Conservation (phyloP, 75 land plant genomes). For the Selaginella moellendorffii region DNA sequence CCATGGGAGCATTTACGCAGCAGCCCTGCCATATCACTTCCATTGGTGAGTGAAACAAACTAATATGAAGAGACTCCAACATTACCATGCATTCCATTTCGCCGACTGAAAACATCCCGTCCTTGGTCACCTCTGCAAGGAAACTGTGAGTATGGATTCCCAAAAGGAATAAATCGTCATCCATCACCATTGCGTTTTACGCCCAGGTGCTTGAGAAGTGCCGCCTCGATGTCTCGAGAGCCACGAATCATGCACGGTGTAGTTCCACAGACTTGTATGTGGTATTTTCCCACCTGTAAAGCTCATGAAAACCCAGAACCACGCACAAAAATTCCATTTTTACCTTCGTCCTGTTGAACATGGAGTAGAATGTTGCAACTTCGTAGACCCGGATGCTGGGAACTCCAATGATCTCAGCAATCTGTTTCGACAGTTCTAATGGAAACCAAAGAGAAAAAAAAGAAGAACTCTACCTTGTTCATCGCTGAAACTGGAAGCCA, state of each 20-base stretch:
- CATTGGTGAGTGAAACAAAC: neutral
- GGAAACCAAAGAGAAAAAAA: constrained; percentile 9
- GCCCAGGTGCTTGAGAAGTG: constrained; percentile 78
- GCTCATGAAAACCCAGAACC: neutral
- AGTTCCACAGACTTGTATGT: constrained; percentile 91
- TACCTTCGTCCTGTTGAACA: constrained; percentile 93
- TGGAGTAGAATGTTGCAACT: constrained; percentile 94
- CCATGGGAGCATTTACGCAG: constrained; percentile 99
- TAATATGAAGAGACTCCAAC: neutral
- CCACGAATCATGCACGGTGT: constrained; percentile 98
- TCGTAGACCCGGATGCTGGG: constrained; percentile 96
- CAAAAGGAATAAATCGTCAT: no score
- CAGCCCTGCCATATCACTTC: constrained; percentile 56
- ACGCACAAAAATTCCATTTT: neutral
- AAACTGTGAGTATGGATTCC: no score
- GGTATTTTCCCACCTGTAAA: constrained; percentile 85
- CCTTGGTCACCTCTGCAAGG: constrained; percentile 81
- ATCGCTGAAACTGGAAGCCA: constrained; percentile 96
- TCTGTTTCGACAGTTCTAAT: constrained; percentile 38
- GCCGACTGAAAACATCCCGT: constrained; percentile 95
- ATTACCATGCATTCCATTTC: constrained; percentile 99
- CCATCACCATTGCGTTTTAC: constrained; percentile 88
- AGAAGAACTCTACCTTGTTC: constrained; percentile 54
- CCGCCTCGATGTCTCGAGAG: constrained; percentile 81
- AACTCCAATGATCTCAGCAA: constrained; percentile 73